Evolutionary conservation across 345 rosid species (phyloP).

Genomic region (Eutrema heterophyllum): DNA sequence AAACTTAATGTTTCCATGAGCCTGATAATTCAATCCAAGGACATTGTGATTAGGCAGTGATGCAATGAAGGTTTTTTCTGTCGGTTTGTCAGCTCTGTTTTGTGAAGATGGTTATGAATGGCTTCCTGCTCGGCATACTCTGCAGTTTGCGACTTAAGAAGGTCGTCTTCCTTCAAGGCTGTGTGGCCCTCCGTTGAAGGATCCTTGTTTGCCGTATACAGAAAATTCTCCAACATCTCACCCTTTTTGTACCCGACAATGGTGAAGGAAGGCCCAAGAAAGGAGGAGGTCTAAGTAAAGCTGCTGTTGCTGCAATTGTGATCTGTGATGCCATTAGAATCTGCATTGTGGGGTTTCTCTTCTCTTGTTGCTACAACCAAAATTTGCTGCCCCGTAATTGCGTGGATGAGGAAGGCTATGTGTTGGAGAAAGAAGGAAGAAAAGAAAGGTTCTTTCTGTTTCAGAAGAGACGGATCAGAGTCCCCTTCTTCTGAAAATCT

Average conservation of each 20-base stretch:
- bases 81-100: no score
- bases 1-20: no score
- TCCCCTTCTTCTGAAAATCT: constrained; percentile 55
- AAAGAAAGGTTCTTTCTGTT: constrained; percentile 60
- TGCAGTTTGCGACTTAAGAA: no score
- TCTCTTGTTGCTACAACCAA: constrained; percentile 73
- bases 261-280: constrained; percentile 37
- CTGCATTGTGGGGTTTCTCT: constrained; percentile 78
- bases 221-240: constrained; percentile 48
- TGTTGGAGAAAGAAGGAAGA: constrained; percentile 61
- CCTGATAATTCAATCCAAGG: no score
- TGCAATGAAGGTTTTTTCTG: no score
- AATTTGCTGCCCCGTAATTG: constrained; percentile 39
- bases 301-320: constrained; percentile 59
- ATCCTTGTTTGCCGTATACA: constrained; percentile 51
- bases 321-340: constrained; percentile 81
- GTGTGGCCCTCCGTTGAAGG: constrained; percentile 88
- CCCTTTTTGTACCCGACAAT: constrained; percentile 53
- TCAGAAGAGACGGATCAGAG: constrained; percentile 68
- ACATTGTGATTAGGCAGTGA: no score
- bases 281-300: constrained; percentile 53
- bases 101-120: no score
- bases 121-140: no score
- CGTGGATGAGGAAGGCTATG: constrained; percentile 47
- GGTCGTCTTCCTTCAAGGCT: no score